Base-by-base conservation (phyloP, 306 rosid genomes). In the Benincasa hispida region DNA sequence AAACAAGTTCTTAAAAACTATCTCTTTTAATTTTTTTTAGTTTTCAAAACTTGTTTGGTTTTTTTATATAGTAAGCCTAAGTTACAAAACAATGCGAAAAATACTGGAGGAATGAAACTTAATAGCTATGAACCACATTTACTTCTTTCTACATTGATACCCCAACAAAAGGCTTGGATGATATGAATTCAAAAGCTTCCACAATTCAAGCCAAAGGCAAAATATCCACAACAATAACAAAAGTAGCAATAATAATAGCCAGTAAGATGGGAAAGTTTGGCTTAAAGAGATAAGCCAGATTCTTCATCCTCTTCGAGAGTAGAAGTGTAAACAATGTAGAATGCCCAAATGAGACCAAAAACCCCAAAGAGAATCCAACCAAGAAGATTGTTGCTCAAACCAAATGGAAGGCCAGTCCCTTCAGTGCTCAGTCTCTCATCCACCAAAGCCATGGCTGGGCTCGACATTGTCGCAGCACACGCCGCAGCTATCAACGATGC, bases 321-420 rank as follows among this genome's bases (percentile, higher is more conserved):
- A 0, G 91, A 82, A 80, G 91, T 34, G 85, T 94, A 94, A 48
- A 80, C 11, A 63, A 84, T 35, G 60, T 83, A 94, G 34, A 90
- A 42, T 48, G 82, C 27, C 98, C 98, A 94, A 0, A 90, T 85
- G 58, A 94, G 84, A 65, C 82, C 98, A 76, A 94, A 94, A 78
- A 86, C 97, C 39, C 86, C 97, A 0, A 94, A 39, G 6, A 94
- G 85, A 83, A 91, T 86, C 97, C 98, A 94, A 63, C 89, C 93
- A 28, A 94, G 97, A 80, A 87, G 81, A 83, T 91, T 94, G 91
- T 91, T 94, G 92, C 97, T 94, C 80, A 94, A 84, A 2, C 98
- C 98, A 73, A 91, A 91, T 25, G 98, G 98, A 70, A 94, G 94
- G 2, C 98, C 98, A 10, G 98, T 91, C 74, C 98, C 98, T 81